These are phyloP conservation scores for Saturnispora ahearnii DNA, from an alignment of 805 yeast genomes.

Conservation along the genomic window DNA sequence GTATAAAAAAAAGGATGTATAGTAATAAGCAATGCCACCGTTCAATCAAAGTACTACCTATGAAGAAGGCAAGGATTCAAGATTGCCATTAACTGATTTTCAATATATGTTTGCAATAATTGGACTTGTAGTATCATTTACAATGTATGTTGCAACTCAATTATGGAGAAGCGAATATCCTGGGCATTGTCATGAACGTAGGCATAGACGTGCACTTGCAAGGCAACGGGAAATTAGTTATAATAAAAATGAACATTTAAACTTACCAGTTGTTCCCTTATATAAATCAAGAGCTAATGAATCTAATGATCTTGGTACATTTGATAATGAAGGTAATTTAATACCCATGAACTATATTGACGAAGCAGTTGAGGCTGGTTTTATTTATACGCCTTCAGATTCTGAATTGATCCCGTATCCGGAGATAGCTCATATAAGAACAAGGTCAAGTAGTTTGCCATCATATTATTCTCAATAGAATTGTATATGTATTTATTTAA, in stretches of 20 bases:
- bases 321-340: not conserved
- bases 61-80: not conserved
- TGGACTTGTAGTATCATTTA: not conserved
- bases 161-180: not conserved
- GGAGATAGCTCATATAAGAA: not conserved
- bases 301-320: not conserved
- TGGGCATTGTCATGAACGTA: not conserved
- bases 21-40: not conserved
- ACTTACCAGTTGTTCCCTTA: not conserved
- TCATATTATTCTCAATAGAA: not conserved
- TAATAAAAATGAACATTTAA: not conserved
- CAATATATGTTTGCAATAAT: not conserved
- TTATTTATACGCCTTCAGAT: not conserved
- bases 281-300: not conserved
- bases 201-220: not conserved
- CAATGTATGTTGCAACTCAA: not conserved
- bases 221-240: not conserved
- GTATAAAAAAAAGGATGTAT: not conserved
- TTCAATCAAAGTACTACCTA: not conserved
- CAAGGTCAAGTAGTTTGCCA: conserved; percentile 1
- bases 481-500: not conserved
- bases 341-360: not conserved
- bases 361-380: not conserved
- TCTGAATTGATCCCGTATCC: not conserved
- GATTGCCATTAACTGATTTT: not conserved